Base-by-base conservation (phyloP, 768 basidiomycete species). In the Tricholoma matsutake region DNA sequence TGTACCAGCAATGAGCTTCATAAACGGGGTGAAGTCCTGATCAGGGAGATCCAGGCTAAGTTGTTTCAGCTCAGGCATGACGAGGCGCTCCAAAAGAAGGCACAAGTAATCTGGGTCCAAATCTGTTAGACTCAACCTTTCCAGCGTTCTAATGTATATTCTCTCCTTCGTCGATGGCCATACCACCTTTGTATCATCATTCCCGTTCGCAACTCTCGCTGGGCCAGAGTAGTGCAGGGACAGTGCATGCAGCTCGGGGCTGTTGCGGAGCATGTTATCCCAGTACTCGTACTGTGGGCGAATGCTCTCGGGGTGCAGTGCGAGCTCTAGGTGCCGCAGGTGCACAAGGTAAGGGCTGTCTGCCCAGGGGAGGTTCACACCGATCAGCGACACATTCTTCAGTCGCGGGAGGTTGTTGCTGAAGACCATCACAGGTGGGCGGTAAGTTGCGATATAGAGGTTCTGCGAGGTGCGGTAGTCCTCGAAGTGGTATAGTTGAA, bases 401-500 rank as follows among this genome's bases (percentile, higher is more conserved):
- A 87, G 71, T 6, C 73, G 71, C 10, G 86, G 86, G 10, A 86
- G 74, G 20, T 68, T 61, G 65, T 84, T 84, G 67, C 72, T 72
- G 70, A 88, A 86, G 32, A 86, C 79, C 59, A 78, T 72, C 6
- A 87, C 85, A 8, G 86, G 86, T 3, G 82, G 79, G 11, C 81
- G 75, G 64, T 83, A 79, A n/a, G 85, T 86, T 10, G 83, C 82
- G 53, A 79, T 69, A 64, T 78, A 81, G 10, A 88, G 78, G 51
- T 82, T 78, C 60, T 84, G 78, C 0, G 80, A 68, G 13, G 75
- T 80, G 20, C 74, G 68, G 68, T 80, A 88, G 66, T 85, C 78
- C 67, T 86, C 82, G 64, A 86, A 84, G 68, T 88, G 86, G 69
- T 86, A 88, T 3, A 88, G 75, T 71, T 86, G 83, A 32, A 87